Evolutionary conservation across 345 rosid species (phyloP), one percentile per base, ranked within the genome.

Genomic region (Eucalyptus tenuipes): DNA sequence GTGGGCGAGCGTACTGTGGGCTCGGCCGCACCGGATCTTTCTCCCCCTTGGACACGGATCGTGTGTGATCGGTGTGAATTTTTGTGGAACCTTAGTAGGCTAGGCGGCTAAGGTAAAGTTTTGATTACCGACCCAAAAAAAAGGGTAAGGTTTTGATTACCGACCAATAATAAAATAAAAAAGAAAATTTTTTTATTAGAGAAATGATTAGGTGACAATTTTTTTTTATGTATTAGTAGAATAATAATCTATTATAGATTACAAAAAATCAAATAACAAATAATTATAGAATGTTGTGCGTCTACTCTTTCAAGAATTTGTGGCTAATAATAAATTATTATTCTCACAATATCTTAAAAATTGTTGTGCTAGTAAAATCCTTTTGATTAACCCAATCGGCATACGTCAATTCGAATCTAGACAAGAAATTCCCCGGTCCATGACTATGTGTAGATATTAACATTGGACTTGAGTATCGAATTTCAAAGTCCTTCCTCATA

Each of bases 401-500:
- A 29, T 29, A 7, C 0, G 3, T n/a, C 0, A 0, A 64, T 64
- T 64, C 0, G 0, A 64, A 31, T 64, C 10, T 64, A n/a, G 5
- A 29, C 5, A n/a, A 64, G 0, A n/a, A 1, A 14, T n/a, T n/a
- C 10, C 2, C 1, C 37, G 2, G n/a, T n/a, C 0, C 9, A n/a
- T 12, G 16, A 59, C 29, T 5, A 15, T 5, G 7, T 57, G 66
- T 27, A 11, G n/a, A 57, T 57, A 61, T 61, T 27, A 14, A 64
- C 37, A 24, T 0, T 24, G 1, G 29, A 55, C 29, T 66, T 16
- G 6, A 66, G 22, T 6, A 66, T 16, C 3, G 1, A 1, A 33
- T 8, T 66, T 7, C 18, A 31, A 66, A n/a, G 75, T 66, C 75
- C 18, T 66, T n/a, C 22, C 40, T 55, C 61, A 55, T 22, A 24